Conservation (phyloP, 1,284 basidiomycete genomes). For the Limonomyces culmigenus region DNA sequence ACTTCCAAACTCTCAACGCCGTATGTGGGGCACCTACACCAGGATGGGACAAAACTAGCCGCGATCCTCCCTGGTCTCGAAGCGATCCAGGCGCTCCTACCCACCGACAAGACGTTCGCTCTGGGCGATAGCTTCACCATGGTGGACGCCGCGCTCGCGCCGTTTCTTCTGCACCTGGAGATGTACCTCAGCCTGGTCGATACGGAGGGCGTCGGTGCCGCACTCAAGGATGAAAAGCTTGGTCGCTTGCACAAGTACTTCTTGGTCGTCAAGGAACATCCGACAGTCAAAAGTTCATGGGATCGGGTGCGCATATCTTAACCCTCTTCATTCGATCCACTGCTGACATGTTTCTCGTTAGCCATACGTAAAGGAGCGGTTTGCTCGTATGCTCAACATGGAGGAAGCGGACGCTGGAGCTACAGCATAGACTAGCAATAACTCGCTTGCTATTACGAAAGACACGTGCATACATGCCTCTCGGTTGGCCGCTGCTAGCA, state of each 20-base stretch:
- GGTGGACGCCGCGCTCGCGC: constrained; percentile 34
- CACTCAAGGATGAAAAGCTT: constrained; percentile 21
- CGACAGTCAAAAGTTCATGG: constrained; percentile 30
- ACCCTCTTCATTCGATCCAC: no score
- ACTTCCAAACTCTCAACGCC: constrained; percentile 24
- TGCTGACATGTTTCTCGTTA: no score
- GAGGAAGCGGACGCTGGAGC: no score
- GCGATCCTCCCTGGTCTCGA: constrained; percentile 17
- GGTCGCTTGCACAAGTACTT: constrained; percentile 25
- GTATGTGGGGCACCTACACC: constrained; percentile 14
- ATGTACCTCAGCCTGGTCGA: constrained; percentile 23
- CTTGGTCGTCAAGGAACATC: constrained; percentile 21
- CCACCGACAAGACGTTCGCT: constrained; percentile 13
- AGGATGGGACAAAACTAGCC: constrained; percentile 23
- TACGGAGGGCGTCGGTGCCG: constrained; percentile 22
- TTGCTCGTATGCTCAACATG: no score
- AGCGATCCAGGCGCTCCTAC: constrained; percentile 17
- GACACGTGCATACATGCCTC: no score
- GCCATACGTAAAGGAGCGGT: no score
- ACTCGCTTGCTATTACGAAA: no score
- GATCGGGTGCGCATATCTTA: no score
- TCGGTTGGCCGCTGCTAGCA: no score
- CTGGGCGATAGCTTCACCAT: constrained; percentile 22
- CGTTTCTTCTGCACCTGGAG: constrained; percentile 27
- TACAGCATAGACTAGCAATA: no score